phyloP scores from a whole-genome alignment of 2,329 filamentous ascomycete species.

The Phoma sp. region DNA sequence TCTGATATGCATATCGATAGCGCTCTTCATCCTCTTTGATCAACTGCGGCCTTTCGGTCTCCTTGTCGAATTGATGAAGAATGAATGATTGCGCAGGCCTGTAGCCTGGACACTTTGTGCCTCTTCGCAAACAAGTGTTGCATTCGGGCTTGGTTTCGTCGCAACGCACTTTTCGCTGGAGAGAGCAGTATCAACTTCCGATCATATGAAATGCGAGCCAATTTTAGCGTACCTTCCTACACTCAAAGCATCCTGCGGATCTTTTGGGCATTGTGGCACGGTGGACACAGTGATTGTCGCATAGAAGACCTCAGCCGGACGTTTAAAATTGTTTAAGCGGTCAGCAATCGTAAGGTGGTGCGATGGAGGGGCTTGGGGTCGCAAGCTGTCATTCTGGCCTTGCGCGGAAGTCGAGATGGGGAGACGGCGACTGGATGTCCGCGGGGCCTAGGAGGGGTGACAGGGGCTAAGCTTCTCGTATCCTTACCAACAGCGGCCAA shows the following conservation, averaged over 20 bases:
- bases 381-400: conserved; percentile 11
- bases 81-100: conserved; percentile 46
- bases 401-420: conserved; percentile 7
- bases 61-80: conserved; percentile 42
- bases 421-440: background rate
- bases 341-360: background rate
- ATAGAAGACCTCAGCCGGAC: background rate
- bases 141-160: conserved; percentile 48
- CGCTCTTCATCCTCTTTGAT: conserved; percentile 46
- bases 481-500: conserved; percentile 13
- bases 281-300: conserved; percentile 14
- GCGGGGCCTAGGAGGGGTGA: conserved; percentile 16
- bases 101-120: conserved; percentile 48
- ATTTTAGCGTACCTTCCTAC: conserved; percentile 38
- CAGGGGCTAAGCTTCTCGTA: conserved; percentile 15
- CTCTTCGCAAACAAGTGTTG: conserved; percentile 42
- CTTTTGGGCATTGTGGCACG: conserved; percentile 45
- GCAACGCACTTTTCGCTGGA: conserved; percentile 45
- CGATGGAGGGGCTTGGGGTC: background rate
- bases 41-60: conserved; percentile 37
- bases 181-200: conserved; percentile 9
- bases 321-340: background rate
- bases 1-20: conserved; percentile 43
- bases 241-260: conserved; percentile 47
- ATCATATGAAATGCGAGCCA: conserved; percentile 11